Base-by-base conservation (phyloP, 768 basidiomycete species). In the Mycena epipterygia region DNA sequence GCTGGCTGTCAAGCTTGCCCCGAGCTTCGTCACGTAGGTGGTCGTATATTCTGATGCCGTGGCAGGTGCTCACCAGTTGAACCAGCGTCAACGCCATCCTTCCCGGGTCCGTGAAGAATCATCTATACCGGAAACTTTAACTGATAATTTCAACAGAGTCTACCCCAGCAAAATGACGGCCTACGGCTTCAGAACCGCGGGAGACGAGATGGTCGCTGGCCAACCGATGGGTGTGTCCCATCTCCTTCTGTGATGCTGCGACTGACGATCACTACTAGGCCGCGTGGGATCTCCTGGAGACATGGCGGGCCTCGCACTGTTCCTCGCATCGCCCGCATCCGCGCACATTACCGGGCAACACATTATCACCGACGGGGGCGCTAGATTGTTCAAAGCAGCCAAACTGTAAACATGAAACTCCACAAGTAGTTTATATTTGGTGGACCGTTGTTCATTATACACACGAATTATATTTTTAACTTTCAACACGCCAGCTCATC, bases 81-180 rank as follows among this genome's bases (percentile, higher is more conserved):
- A n/a, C 9, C 71, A 94, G 92, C 63, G 93, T 95, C 6, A 96
- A 96, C 73, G 93, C 94, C 3, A 94, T 95, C 59, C 87, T 91
- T 46, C 94, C 94, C 0, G 94, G 94, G 93, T 93, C 77, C 56
- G 81, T 70, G 48, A 13, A 16, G 44, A 44, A 19, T 4, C 2
- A 55, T 32, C 27, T 3, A 16, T 33, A 21, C 14, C 29, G 6
- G 19, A n/a, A n/a, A n/a, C n/a, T n/a, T n/a, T 30, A 27, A 5
- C 12, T 49, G 52, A 70, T 48, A 71, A 11, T 14, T 23, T 25
- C 16, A 32, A 19, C 71, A 91, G 91, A 2, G 81, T 94, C 16
- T 96, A 93, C 82, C 93, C 93, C 0, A 92, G 91, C 52, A 94
- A 92, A 82, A 95, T 96, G 94, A 95, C 94, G 1, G 89, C 92